Evolutionary conservation across 192 early-diverging fungal species (phyloP).

Genomic region (Lunasporangiospora selenospora): DNA sequence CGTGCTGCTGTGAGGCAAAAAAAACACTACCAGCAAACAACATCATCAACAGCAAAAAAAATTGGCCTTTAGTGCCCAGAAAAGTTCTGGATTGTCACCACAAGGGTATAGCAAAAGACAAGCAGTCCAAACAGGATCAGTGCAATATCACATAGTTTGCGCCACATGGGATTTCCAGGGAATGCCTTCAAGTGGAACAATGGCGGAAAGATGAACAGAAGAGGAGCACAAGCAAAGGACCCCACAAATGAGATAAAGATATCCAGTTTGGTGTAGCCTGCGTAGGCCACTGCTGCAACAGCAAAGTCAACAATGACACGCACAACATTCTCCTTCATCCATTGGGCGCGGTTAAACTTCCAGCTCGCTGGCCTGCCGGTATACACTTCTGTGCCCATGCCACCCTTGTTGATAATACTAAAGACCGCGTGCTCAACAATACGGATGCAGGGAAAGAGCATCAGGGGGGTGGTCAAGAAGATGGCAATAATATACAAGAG

Average conservation of each 20-base stretch:
- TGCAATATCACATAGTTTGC: conserved; percentile 58
- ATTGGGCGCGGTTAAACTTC: too few relatives aligned
- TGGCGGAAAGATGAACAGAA: conserved; percentile 87
- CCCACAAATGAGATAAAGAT: conserved; percentile 89
- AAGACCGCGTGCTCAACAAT: conserved; percentile 86
- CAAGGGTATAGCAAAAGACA: conserved; percentile 69
- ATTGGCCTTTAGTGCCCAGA: neutral
- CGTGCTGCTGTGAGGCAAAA: too few relatives aligned
- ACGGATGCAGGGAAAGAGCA: conserved; percentile 87
- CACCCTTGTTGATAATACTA: conserved; percentile 57
- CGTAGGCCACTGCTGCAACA: conserved; percentile 70
- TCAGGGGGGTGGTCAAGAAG: conserved; percentile 85
- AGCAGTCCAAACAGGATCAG: conserved; percentile 70
- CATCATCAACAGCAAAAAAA: too few relatives aligned
- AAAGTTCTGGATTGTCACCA: conserved; percentile 58
- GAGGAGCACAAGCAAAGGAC: conserved; percentile 73
- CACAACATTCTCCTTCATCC: conserved; percentile 80
- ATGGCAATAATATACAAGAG: conserved; percentile 89
- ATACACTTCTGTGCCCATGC: too few relatives aligned
- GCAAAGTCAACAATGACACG: conserved; percentile 67
- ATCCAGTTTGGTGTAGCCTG: conserved; percentile 84
- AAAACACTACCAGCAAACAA: too few relatives aligned
- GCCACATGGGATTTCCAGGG: conserved; percentile 51
- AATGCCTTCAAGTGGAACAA: conserved; percentile 75
- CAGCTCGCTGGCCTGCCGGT: conserved; percentile 67